A percentile compares a stretch with the other conserved stretches of the same genome.
Conservation (phyloP, 805 yeast genomes). For the Saccharomycopsis guyanensis region DNA sequence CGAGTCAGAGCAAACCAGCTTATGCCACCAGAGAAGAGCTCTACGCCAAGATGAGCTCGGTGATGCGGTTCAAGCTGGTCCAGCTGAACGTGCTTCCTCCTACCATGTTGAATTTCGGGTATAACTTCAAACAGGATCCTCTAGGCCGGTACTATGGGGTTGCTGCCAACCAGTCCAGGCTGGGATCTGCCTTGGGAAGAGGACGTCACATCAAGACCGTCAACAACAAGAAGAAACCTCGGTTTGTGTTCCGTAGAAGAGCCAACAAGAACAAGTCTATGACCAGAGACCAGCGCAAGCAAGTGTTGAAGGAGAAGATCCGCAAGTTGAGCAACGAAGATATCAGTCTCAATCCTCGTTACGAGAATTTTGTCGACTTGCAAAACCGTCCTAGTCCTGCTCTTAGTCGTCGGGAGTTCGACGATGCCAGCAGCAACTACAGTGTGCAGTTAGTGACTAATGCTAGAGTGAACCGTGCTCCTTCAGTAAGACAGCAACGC, state of each 20-base stretch:
- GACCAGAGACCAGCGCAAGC: conserved; percentile 13
- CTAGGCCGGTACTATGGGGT: conserved; percentile 13
- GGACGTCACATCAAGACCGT: conserved; percentile 1
- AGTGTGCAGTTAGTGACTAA: conserved; percentile 20
- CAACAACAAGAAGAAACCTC: conserved; percentile 9
- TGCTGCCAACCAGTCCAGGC: not conserved
- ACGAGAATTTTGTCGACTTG: conserved; percentile 14
- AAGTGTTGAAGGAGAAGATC: conserved; percentile 12
- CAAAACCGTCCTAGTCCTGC: not conserved
- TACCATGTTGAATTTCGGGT: conserved; percentile 13
- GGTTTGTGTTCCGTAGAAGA: conserved; percentile 9
- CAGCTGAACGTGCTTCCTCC: conserved; percentile 10
- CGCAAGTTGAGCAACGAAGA: conserved; percentile 8
- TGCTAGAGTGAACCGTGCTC: conserved; percentile 10
- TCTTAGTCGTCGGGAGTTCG: not conserved
- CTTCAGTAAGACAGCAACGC: not conserved
- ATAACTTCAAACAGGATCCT: conserved; percentile 10
- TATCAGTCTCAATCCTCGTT: conserved; percentile 3
- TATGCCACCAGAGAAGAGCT: conserved; percentile 1
- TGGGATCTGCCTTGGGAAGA: not conserved
- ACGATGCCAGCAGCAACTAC: conserved; percentile 14
- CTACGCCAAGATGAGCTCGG: not conserved
- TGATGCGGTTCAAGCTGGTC: conserved; percentile 3
- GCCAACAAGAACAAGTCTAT: not conserved
- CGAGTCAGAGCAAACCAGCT: not conserved